Percentiles rank a stretch among this genome's conserved stretches.
phyloP scores from a whole-genome alignment of 1,139 yeast genomes.

The Saccharomyces hybrid region DNA sequence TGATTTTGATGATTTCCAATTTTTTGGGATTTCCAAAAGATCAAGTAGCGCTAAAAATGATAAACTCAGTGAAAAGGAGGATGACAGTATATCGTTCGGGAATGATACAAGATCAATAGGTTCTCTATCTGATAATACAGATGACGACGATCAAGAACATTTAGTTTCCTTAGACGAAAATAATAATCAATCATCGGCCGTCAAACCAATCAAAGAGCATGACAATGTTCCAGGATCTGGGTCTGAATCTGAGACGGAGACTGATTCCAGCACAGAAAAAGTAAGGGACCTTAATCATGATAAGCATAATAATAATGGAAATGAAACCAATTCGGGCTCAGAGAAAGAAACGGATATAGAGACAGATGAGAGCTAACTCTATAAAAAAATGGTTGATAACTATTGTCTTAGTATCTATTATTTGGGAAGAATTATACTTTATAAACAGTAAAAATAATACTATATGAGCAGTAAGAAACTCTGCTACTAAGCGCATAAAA shows the following conservation, averaged over 20 bases:
- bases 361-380: no score
- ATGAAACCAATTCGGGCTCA: background rate
- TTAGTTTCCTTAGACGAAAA: background rate
- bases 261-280: slow-evolving; percentile 3
- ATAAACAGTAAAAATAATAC: background rate
- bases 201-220: background rate
- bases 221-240: slow-evolving; percentile 9
- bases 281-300: background rate
- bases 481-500: background rate
- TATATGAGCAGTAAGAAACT: background rate
- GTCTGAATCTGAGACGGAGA: slow-evolving; percentile 11
- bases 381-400: background rate
- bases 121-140: background rate
- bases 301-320: background rate
- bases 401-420: background rate
- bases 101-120: background rate
- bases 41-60: background rate
- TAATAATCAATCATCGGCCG: background rate
- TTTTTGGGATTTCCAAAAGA: slow-evolving; percentile 10
- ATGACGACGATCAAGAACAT: slow-evolving; percentile 1
- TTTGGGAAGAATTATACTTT: background rate
- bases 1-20: slow-evolving; percentile 12
- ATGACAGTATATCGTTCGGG: background rate
- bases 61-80: slow-evolving; percentile 2
- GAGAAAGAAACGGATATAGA: background rate